Evolutionary conservation across 768 basidiomycete species (phyloP).

Genomic region (Pulveroboletus sp.): DNA sequence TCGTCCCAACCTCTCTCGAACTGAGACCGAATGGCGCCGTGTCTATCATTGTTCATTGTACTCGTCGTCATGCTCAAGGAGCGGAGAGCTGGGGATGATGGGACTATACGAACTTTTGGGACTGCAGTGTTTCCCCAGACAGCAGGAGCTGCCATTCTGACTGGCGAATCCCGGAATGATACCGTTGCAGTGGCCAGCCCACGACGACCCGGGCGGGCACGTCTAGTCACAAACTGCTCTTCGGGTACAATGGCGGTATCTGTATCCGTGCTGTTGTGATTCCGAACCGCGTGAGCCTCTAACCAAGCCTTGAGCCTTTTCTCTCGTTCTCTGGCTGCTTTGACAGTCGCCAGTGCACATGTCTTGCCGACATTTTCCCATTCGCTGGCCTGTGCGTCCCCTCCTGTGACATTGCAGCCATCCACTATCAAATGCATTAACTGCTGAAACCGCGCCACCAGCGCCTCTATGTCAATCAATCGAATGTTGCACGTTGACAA

Average conservation of each 20-base stretch:
- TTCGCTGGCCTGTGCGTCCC: constrained; percentile 48
- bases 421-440: constrained; percentile 74
- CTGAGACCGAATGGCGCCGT: constrained; percentile 42
- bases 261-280: not conserved
- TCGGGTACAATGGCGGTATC: not conserved
- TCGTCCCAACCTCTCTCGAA: constrained; percentile 65
- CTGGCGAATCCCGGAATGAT: constrained; percentile 44
- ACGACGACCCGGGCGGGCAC: constrained; percentile 45
- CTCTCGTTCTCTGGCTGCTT: constrained; percentile 65
- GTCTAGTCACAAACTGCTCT: constrained; percentile 11
- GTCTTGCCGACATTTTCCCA: constrained; percentile 62
- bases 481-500: constrained; percentile 66
- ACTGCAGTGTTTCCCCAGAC: constrained; percentile 7
- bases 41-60: constrained; percentile 30
- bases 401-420: constrained; percentile 54
- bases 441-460: constrained; percentile 48
- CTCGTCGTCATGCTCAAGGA: constrained; percentile 47
- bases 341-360: constrained; percentile 60
- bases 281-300: constrained; percentile 31
- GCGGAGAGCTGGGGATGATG: constrained; percentile 46
- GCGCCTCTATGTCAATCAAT: constrained; percentile 49
- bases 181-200: constrained; percentile 68
- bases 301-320: constrained; percentile 53
- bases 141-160: constrained; percentile 14
- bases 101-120: constrained; percentile 55